Conservation (phyloP, 2,329 filamentous ascomycete species). For the Phialemonium atrogriseum region DNA sequence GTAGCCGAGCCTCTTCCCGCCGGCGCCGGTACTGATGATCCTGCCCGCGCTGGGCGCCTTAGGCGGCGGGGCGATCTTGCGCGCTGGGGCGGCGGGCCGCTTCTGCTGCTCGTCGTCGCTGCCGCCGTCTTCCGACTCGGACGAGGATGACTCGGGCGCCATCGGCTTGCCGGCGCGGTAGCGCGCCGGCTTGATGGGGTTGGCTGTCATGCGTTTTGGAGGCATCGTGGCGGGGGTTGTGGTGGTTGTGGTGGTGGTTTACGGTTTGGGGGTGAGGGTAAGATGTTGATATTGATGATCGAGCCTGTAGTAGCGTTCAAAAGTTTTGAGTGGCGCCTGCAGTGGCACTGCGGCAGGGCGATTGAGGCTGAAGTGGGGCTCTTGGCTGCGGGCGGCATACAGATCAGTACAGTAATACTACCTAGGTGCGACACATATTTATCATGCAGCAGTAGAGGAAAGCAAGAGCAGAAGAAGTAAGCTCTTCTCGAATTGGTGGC, state of each 20-base stretch:
- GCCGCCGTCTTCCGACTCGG: constrained; percentile 44
- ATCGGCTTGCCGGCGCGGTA: constrained; percentile 78
- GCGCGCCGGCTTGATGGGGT: constrained; percentile 70
- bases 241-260: background rate
- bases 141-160: constrained; percentile 36
- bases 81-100: constrained; percentile 7
- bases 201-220: constrained; percentile 87
- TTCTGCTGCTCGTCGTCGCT: constrained; percentile 32
- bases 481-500: too few species aligned
- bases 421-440: too few species aligned
- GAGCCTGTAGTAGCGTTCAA: too few species aligned
- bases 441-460: too few species aligned
- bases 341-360: too few species aligned
- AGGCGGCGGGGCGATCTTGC: constrained; percentile 43
- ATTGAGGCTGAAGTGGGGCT: too few species aligned
- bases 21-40: constrained; percentile 38
- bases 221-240: constrained; percentile 36
- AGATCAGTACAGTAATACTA: too few species aligned
- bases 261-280: background rate
- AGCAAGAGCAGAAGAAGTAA: too few species aligned
- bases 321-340: too few species aligned
- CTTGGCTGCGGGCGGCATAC: too few species aligned
- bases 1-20: constrained; percentile 43
- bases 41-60: constrained; percentile 48
- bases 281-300: too few species aligned